Evolutionary conservation across 352 stramenopile species (phyloP).

Genomic region (Phytophthora multivora): DNA sequence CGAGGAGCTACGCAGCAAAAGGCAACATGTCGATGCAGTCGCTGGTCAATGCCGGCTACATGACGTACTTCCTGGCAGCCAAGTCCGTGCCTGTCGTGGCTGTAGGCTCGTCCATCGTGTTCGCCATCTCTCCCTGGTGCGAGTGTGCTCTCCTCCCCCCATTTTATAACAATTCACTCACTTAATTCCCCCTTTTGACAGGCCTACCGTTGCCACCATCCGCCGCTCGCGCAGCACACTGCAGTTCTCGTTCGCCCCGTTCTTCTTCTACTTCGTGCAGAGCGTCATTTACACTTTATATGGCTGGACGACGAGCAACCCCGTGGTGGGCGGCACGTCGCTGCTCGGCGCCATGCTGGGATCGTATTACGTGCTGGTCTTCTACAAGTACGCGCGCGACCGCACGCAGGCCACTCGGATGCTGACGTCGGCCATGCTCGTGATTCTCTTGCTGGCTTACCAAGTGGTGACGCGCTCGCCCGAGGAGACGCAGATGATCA

Average conservation of each 20-base stretch:
- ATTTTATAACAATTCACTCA: background rate
- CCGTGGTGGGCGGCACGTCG: constrained; percentile 62
- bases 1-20: constrained; percentile 11
- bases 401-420: constrained; percentile 46
- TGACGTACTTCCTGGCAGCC: constrained; percentile 68
- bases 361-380: constrained; percentile 74
- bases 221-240: constrained; percentile 67
- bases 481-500: constrained; percentile 65
- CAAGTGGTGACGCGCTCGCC: constrained; percentile 47
- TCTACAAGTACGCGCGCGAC: constrained; percentile 60
- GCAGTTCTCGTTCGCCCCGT: constrained; percentile 79
- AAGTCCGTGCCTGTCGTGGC: constrained; percentile 70
- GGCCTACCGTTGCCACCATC: constrained; percentile 70
- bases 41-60: constrained; percentile 66
- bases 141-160: background rate
- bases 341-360: constrained; percentile 61
- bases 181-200: constrained; percentile 9
- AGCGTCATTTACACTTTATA: constrained; percentile 87
- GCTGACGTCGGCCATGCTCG: constrained; percentile 50
- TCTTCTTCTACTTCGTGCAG: constrained; percentile 88
- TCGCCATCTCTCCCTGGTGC: constrained; percentile 72
- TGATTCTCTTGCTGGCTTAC: constrained; percentile 56
- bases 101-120: constrained; percentile 64
- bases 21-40: constrained; percentile 64
- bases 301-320: constrained; percentile 62